Conservation (phyloP, 2,329 filamentous ascomycete genomes). For the Byssochlamys sp. region DNA sequence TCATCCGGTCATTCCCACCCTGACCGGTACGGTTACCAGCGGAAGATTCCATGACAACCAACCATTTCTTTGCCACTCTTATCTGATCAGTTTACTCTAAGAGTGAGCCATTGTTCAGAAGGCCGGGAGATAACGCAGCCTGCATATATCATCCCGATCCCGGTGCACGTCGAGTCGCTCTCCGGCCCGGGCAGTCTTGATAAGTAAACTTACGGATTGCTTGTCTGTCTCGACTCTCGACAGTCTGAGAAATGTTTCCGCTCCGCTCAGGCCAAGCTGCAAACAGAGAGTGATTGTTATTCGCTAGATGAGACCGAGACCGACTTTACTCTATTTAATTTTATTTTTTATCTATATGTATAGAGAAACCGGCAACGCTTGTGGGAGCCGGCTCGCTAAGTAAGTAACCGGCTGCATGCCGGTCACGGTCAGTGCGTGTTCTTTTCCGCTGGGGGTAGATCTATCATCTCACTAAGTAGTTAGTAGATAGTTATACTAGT, state of each 20-base stretch:
- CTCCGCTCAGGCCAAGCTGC: background rate
- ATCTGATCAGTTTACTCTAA: background rate
- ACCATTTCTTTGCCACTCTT: background rate
- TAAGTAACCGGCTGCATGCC: background rate
- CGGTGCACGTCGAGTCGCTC: background rate
- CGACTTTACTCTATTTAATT: no score
- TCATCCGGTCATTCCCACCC: background rate
- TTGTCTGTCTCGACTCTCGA: background rate
- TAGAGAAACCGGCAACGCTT: background rate
- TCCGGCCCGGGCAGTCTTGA: background rate
- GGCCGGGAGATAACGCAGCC: background rate
- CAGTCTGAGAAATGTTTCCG: background rate
- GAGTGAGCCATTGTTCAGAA: background rate
- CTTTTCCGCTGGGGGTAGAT: background rate
- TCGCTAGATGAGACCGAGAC: background rate
- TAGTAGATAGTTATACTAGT: no score
- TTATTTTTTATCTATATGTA: no score
- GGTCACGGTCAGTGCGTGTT: background rate
- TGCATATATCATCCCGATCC: background rate
- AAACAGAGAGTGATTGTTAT: background rate
- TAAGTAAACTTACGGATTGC: background rate
- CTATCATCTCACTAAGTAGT: no score
- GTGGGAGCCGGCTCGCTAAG: background rate
- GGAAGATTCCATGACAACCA: background rate
- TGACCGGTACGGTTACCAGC: background rate